Conservation (phyloP, 2,329 filamentous ascomycete genomes). For the Penicillium italicum region DNA sequence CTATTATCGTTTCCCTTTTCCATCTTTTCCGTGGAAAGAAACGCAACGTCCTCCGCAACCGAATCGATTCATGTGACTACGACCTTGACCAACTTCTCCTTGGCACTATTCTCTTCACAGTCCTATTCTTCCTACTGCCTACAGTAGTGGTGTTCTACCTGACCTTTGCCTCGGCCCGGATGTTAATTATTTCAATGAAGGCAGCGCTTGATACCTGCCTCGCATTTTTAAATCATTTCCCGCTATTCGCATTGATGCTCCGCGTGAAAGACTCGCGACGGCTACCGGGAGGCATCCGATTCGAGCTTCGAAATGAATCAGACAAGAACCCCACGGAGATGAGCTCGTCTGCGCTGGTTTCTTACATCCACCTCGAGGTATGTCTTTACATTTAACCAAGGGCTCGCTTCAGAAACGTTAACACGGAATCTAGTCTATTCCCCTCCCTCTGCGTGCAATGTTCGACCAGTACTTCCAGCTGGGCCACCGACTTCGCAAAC, state of each 20-base stretch:
- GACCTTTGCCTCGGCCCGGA: slow-evolving; percentile 89
- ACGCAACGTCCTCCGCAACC: slow-evolving; percentile 91
- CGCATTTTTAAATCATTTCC: slow-evolving; percentile 95
- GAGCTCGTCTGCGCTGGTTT: slow-evolving; percentile 57
- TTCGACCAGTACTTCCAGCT: slow-evolving; percentile 98
- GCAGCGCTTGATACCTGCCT: slow-evolving; percentile 86
- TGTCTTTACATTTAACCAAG: slow-evolving; percentile 11
- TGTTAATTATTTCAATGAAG: slow-evolving; percentile 92
- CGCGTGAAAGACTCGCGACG: slow-evolving; percentile 87
- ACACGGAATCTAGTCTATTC: slow-evolving; percentile 63
- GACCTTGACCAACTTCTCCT: slow-evolving; percentile 94
- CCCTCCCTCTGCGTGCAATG: slow-evolving; percentile 86
- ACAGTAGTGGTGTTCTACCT: slow-evolving; percentile 96
- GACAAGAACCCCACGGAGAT: slow-evolving; percentile 37
- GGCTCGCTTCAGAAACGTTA: slow-evolving; percentile 3
- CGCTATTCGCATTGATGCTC: slow-evolving; percentile 94
- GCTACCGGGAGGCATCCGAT: slow-evolving; percentile 86
- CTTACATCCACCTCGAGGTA: slow-evolving; percentile 84
- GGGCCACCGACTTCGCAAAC: slow-evolving; percentile 83
- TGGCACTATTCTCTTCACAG: slow-evolving; percentile 91
- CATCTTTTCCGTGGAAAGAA: slow-evolving; percentile 98
- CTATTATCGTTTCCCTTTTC: slow-evolving; percentile 94
- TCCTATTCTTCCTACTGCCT: slow-evolving; percentile 90
- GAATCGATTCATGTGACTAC: slow-evolving; percentile 98
- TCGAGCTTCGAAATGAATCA: slow-evolving; percentile 77